Evolutionary conservation across 2,329 filamentous ascomycete species (phyloP).

Genomic region (Chaetomium globosum): DNA sequence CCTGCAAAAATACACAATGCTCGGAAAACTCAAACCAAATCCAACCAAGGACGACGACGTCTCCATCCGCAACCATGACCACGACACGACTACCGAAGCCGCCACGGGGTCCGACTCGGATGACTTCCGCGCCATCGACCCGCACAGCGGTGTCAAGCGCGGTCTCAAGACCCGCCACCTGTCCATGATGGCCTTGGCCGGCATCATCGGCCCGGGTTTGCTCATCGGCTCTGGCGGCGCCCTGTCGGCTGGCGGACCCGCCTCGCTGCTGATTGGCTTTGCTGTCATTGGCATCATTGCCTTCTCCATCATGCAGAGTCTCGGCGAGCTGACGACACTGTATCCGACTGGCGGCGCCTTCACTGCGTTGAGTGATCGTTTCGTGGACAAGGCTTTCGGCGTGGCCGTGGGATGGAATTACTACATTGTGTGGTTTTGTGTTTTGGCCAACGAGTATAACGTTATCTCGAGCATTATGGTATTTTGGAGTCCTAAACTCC

Average conservation of each 20-base stretch:
- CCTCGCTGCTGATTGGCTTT: conserved; percentile 73
- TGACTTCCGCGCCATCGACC: conserved; percentile 56
- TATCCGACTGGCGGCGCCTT: conserved; percentile 73
- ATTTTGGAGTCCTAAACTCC: conserved; percentile 65
- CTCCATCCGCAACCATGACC: conserved; percentile 16
- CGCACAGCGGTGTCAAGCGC: conserved; percentile 67
- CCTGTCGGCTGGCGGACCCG: conserved; percentile 68
- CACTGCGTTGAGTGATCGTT: conserved; percentile 68
- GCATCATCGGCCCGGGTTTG: conserved; percentile 69
- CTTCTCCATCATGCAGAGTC: conserved; percentile 68
- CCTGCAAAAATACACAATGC: background rate
- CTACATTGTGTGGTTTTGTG: conserved; percentile 66
- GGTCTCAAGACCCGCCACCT: conserved; percentile 70
- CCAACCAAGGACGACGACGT: conserved; percentile 7
- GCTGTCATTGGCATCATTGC: conserved; percentile 71
- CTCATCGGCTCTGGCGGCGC: conserved; percentile 73
- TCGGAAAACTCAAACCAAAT: background rate
- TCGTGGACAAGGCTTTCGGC: conserved; percentile 70
- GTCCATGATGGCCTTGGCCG: conserved; percentile 66
- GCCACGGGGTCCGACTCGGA: conserved; percentile 42
- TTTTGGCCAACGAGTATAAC: conserved; percentile 72
- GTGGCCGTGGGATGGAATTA: conserved; percentile 74
- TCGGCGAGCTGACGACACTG: conserved; percentile 74
- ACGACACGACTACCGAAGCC: conserved; percentile 22
- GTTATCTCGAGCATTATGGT: conserved; percentile 66